These are phyloP conservation scores for Psilocybe tampanensis DNA, from an alignment of 768 basidiomycete genomes.

Conservation along the genomic window DNA sequence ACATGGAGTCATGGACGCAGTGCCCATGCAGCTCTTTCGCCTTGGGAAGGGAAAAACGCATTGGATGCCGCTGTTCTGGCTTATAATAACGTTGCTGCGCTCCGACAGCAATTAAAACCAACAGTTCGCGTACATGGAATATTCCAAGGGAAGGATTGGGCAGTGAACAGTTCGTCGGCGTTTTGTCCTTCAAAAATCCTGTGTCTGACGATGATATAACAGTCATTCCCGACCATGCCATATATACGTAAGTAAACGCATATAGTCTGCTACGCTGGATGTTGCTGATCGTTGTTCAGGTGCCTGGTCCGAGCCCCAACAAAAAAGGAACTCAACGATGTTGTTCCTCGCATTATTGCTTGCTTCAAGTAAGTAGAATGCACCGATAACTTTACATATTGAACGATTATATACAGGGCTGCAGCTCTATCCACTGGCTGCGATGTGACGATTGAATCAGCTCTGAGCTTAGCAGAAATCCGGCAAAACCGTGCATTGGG, in stretches of 20 bases:
- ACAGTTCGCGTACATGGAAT: conserved; percentile 81
- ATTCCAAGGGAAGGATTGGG: conserved; percentile 77
- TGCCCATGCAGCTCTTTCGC: conserved; percentile 79
- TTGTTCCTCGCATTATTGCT: conserved; percentile 60
- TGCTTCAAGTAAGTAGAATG: conserved; percentile 66
- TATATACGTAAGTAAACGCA: conserved; percentile 52
- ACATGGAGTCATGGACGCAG: conserved; percentile 21
- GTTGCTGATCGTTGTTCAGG: conserved; percentile 29
- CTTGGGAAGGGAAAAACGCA: conserved; percentile 86
- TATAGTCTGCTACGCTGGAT: background rate
- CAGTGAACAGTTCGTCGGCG: conserved; percentile 58
- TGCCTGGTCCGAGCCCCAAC: conserved; percentile 78
- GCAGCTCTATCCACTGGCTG: conserved; percentile 72
- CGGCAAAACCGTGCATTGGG: conserved; percentile 70
- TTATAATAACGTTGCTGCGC: conserved; percentile 75
- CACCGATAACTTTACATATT: background rate
- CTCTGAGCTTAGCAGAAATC: conserved; percentile 47
- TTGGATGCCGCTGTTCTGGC: conserved; percentile 85
- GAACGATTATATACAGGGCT: conserved; percentile 44
- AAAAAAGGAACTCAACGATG: conserved; percentile 56
- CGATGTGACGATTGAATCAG: conserved; percentile 41
- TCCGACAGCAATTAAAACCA: conserved; percentile 82
- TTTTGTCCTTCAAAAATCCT: background rate
- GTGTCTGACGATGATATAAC: background rate
- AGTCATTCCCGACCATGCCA: conserved; percentile 83